Evolutionary conservation across 345 rosid species (phyloP), one percentile per base, ranked within the genome.

Genomic region (Syzygium aromaticum): DNA sequence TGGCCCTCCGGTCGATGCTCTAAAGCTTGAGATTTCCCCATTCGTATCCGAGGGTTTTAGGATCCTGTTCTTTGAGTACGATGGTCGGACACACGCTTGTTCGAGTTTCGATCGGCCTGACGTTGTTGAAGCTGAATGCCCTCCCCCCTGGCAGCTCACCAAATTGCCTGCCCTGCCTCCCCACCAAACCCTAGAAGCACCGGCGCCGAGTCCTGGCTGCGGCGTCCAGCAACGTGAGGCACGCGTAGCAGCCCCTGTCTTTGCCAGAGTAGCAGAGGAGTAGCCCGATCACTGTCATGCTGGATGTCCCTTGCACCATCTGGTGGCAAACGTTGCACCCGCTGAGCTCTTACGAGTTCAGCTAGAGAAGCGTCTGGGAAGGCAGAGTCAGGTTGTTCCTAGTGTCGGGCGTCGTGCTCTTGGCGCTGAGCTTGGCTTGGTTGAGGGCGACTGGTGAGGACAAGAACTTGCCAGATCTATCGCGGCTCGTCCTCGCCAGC

Each of bases 321-420:
- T 98, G 98, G 99, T 94, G 90, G 88, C 98, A 93, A 90, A 94
- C 98, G 63, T 87, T 96, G 23, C 95, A 90, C 84, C 98, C 99
- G 14, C 84, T 98, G 84, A 93, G 95, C 89, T 98, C 96, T 91
- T 98, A 95, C 84, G 99, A 99, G 84, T 95, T 96, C 89, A 98
- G 98, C 80, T 92, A 93, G 77, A 93, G 94, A 91, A 96, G 98
- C 89, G 88, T 98, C 84, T 96, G 98, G 98, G 99, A 98, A 96
- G 99, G 99, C 86, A 99, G 98, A 54, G 99, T 98, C 27, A 98
- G 99, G 86, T 87, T 96, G 93, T 98, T 96, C 91, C 92, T 96
- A 77, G 96, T 93, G 64, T 96, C 99, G 3, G 97, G 99, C 51
- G 93, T 97, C 6, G 94, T 95, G 19, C 94, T 98, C 83, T 90